Evolutionary conservation across 345 rosid species (phyloP).

Genomic region (Eucalyptus pauciflora): DNA sequence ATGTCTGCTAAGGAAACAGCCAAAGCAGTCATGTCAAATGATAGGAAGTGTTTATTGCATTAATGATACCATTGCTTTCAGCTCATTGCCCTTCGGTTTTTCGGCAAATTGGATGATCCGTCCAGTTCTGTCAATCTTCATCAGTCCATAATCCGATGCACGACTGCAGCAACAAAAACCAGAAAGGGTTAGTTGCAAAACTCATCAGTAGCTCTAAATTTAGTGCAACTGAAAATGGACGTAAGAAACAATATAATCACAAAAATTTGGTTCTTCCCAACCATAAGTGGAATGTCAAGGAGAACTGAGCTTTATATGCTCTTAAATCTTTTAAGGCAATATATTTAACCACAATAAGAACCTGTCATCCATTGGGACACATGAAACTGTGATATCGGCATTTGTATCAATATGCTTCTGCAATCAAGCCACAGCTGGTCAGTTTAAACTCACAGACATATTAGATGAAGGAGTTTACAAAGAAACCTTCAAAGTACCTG

Average conservation of each 20-base stretch:
- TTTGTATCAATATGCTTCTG: constrained; percentile 74
- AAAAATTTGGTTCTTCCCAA: neutral
- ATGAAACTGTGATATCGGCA: constrained; percentile 83
- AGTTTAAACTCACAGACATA: neutral
- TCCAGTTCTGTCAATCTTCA: constrained; percentile 66
- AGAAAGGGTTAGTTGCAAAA: neutral
- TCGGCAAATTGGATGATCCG: constrained; percentile 61
- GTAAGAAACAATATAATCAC: neutral
- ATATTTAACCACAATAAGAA: constrained; percentile 1
- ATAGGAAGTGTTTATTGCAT: neutral
- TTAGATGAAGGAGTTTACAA: neutral
- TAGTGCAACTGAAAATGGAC: neutral
- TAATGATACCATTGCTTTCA: constrained; percentile 61
- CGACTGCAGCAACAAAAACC: constrained; percentile 35
- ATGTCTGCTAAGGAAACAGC: neutral
- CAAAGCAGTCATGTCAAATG: neutral
- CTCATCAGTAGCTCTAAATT: neutral
- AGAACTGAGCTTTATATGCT: neutral
- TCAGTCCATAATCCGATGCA: constrained; percentile 83
- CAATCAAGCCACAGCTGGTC: neutral
- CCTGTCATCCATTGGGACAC: constrained; percentile 70
- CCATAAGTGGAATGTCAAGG: neutral
- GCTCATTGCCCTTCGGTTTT: constrained; percentile 70
- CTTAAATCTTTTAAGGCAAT: neutral
- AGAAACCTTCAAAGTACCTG: constrained; percentile 31